These are phyloP conservation scores for Corrigiola litoralis DNA, from an alignment of 179 eudicot species.

Conservation along the genomic window DNA sequence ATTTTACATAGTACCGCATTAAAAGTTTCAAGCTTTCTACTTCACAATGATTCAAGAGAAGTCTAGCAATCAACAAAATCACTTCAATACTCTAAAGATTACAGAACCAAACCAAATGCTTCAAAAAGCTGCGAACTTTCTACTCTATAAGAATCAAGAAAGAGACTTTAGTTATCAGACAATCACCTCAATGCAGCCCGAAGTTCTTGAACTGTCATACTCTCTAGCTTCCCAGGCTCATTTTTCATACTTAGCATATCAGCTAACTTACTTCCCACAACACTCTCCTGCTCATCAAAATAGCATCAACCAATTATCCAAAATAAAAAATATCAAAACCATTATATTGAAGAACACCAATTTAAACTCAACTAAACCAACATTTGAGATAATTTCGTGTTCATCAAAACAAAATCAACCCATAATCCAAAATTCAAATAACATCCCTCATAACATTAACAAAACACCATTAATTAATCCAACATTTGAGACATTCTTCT, in stretches of 20 bases:
- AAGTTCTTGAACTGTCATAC: slow-evolving; percentile 72
- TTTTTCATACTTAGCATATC: slow-evolving; percentile 28
- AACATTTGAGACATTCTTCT: slow-evolving; percentile 31
- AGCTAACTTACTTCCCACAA: slow-evolving; percentile 14
- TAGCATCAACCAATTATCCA: neutral
- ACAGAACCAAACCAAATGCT: neutral
- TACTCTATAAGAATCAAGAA: neutral
- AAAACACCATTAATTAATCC: neutral
- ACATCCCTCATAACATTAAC: no score
- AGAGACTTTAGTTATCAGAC: neutral
- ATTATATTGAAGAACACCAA: no score
- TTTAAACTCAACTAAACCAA: neutral
- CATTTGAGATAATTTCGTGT: no score
- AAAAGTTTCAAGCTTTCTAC: no score
- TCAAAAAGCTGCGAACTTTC: neutral
- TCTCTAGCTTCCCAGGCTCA: slow-evolving; percentile 39
- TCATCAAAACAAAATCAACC: neutral
- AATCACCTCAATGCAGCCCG: slow-evolving; percentile 62
- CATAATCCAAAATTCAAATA: neutral
- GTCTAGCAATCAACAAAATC: neutral
- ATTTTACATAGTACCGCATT: no score
- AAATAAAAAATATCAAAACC: no score
- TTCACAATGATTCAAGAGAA: no score
- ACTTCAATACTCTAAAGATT: neutral
- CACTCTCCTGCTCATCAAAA: slow-evolving; percentile 26